Evolutionary conservation across 805 yeast species (phyloP).

Genomic region (Starmerella davenportii): DNA sequence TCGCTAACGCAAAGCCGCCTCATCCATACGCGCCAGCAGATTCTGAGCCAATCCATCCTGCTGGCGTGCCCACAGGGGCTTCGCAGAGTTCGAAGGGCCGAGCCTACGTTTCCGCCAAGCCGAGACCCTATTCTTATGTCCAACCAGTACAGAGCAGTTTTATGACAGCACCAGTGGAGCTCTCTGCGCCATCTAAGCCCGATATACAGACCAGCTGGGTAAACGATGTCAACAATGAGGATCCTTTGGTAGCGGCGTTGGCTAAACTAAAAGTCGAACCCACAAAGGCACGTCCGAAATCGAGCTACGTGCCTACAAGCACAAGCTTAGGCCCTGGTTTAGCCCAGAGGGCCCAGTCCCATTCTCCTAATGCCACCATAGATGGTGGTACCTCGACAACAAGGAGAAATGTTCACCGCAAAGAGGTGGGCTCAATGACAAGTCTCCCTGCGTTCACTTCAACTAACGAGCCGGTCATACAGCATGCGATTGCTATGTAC

Average conservation of each 20-base stretch:
- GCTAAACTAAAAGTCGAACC: slow-evolving; percentile 27
- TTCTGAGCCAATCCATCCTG: too few species aligned
- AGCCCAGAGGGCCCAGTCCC: background rate
- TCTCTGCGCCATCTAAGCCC: too few species aligned
- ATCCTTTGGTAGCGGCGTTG: slow-evolving; percentile 36
- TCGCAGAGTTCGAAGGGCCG: too few species aligned
- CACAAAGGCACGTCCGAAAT: slow-evolving; percentile 4
- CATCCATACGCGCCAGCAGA: too few species aligned
- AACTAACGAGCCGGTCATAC: slow-evolving; percentile 37
- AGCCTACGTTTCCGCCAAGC: too few species aligned
- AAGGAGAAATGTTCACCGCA: slow-evolving; percentile 2
- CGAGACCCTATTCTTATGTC: too few species aligned
- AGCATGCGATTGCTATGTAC: slow-evolving; percentile 37
- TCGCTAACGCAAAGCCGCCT: too few species aligned
- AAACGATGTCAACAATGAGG: background rate
- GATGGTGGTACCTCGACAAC: background rate
- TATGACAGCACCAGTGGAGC: too few species aligned
- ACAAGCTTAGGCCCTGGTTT: background rate
- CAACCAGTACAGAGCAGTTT: too few species aligned
- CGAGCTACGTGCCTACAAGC: background rate
- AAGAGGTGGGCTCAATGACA: slow-evolving; percentile 7
- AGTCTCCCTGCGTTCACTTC: slow-evolving; percentile 31
- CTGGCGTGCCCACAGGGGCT: too few species aligned
- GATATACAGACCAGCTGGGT: background rate
- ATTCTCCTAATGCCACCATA: background rate